Conservation (phyloP, 768 basidiomycete genomes). For the Pleurotus salmoneostramineus region DNA sequence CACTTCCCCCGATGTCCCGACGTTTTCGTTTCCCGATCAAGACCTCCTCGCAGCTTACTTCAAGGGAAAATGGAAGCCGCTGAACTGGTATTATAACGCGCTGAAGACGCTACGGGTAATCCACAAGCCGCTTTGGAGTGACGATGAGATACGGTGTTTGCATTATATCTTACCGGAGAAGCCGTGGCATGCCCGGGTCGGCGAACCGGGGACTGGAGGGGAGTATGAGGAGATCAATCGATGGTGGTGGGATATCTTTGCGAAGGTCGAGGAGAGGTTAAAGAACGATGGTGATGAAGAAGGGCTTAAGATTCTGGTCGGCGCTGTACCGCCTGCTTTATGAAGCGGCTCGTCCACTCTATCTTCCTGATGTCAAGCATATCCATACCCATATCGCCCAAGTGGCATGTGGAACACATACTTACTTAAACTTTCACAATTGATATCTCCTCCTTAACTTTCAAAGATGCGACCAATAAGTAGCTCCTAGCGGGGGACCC, state of each 20-base stretch:
- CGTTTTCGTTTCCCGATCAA: constrained; percentile 81
- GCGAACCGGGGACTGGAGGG: constrained; percentile 23
- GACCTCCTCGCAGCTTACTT: constrained; percentile 85
- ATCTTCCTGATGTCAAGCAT: too few relatives aligned
- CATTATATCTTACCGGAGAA: constrained; percentile 88
- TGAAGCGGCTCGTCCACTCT: constrained; percentile 27
- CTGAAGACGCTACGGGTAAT: constrained; percentile 78
- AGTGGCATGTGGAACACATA: too few relatives aligned
- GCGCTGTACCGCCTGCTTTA: constrained; percentile 35
- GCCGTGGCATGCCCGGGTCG: constrained; percentile 68
- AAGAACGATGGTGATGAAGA: constrained; percentile 31
- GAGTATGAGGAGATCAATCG: constrained; percentile 51
- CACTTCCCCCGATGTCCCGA: constrained; percentile 32
- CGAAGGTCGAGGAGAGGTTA: constrained; percentile 41
- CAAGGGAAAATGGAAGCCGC: constrained; percentile 69
- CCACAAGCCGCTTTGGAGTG: constrained; percentile 78
- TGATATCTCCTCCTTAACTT: too few relatives aligned
- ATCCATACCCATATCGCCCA: too few relatives aligned
- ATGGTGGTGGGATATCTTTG: constrained; percentile 84
- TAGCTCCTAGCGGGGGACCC: too few relatives aligned
- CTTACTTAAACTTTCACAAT: too few relatives aligned
- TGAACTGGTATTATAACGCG: constrained; percentile 90
- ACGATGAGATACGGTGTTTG: constrained; percentile 80
- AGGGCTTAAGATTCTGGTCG: constrained; percentile 46
- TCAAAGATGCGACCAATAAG: too few relatives aligned